Evolutionary conservation across 768 basidiomycete species (phyloP), one percentile per base, ranked within the genome.

Genomic region (Leccinum disarticulatum): DNA sequence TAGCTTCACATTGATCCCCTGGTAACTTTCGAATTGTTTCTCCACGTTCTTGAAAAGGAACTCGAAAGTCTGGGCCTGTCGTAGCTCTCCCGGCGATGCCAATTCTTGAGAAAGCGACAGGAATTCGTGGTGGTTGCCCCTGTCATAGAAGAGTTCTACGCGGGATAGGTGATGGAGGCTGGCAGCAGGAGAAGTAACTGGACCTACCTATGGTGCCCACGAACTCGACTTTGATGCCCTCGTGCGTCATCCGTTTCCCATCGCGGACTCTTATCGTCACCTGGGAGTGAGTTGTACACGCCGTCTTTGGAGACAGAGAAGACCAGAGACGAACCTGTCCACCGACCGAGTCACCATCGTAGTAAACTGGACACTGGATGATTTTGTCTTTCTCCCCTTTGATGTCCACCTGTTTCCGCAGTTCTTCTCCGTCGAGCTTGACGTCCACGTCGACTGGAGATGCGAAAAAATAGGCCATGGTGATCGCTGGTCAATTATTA

Each of bases 41-140:
- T 99, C 97, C 43, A 99, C 91, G 69, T 96, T 99, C 82, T 98
- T 98, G 83, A 99, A 98, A 68, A 87, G 83, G 76, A 99, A 98
- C 55, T 98, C 95, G 66, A 88, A 97, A 9, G 94, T 93, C 76
- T 98, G 95, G 0, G 95, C 95, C 69, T 93, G 90, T 48, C 97
- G 85, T 87, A 99, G 88, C 70, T 99, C 97, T 35, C 94, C 95
- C n/a, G 94, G 94, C 0, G 93, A 88, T 2, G 95, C 94, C 27
- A 98, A 80, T 69, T 98, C 96, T 76, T 98, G 94, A 0, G 94
- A 93, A 67, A 98, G 77, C 7, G 96, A 97, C 10, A 98, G 79
- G 75, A 98, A 98, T 72, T 98, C 97, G 73, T 98, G 95, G 72
- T 98, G 96, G 73, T 98, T 96, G 2, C 96, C 95, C 22, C 95